Conservation (phyloP, 1,139 yeast genomes). For the Candida sanyaensis region DNA sequence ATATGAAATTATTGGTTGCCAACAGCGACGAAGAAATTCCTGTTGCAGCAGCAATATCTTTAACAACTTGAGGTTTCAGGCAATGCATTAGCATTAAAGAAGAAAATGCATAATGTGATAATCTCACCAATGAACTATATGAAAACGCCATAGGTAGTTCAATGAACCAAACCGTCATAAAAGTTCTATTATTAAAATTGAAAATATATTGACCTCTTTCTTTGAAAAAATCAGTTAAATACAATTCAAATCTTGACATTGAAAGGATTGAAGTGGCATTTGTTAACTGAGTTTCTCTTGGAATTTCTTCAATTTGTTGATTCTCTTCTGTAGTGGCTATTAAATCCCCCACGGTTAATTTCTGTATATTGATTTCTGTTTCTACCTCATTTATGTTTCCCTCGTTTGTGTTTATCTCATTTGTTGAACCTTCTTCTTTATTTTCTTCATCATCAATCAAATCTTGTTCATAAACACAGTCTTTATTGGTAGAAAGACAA, state of each 20-base stretch:
- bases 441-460: background rate
- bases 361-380: too few relatives aligned
- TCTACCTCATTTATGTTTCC: too few relatives aligned
- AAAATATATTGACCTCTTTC: background rate
- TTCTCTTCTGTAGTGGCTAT: too few relatives aligned
- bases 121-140: background rate
- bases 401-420: too few relatives aligned
- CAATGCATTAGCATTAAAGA: background rate
- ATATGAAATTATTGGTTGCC: slow-evolving; percentile 1
- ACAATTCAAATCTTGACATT: background rate
- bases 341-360: too few relatives aligned
- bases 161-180: background rate
- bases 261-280: background rate
- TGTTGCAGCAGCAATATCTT: background rate
- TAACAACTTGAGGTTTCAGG: background rate
- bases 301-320: background rate
- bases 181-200: background rate
- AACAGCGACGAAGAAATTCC: background rate
- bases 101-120: background rate
- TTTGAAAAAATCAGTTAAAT: background rate
- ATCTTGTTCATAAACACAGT: slow-evolving; percentile 1
- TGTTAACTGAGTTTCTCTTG: background rate
- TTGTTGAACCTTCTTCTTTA: background rate
- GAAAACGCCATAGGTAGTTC: background rate
- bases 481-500: slow-evolving; percentile 1